phyloP scores from a whole-genome alignment of 139 green algal genomes.

The Chlorokybus atmophyticus region DNA sequence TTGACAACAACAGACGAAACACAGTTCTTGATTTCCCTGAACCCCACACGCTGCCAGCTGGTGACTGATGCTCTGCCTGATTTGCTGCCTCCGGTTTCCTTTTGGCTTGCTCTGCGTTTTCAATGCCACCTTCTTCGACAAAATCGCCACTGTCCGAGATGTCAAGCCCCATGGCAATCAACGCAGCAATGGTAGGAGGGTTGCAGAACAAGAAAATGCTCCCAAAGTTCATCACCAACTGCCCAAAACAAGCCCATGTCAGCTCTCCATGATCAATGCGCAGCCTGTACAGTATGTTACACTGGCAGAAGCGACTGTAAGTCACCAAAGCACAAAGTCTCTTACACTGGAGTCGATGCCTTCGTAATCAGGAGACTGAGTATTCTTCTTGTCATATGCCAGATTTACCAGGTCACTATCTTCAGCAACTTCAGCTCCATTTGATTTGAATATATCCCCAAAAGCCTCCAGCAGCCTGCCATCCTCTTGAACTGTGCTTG shows the following conservation, averaged over 20 bases:
- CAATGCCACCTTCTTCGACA: background rate
- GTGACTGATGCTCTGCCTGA: too few relatives aligned
- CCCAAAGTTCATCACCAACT: slow-evolving; percentile 50
- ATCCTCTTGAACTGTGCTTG: too few relatives aligned
- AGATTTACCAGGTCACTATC: too few relatives aligned
- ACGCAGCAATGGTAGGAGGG: slow-evolving; percentile 68
- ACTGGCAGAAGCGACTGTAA: too few relatives aligned
- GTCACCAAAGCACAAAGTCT: too few relatives aligned
- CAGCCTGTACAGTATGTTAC: too few relatives aligned
- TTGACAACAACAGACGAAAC: slow-evolving; percentile 21
- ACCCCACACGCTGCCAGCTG: slow-evolving; percentile 17
- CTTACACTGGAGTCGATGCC: slow-evolving; percentile 15
- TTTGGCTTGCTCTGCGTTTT: background rate
- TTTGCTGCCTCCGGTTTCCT: background rate
- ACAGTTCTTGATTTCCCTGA: slow-evolving; percentile 7
- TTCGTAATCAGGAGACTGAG: slow-evolving; percentile 32
- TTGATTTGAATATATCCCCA: too few relatives aligned
- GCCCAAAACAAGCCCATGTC: too few relatives aligned
- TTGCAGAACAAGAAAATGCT: slow-evolving; percentile 65
- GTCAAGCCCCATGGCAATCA: slow-evolving; percentile 70
- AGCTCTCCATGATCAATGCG: too few relatives aligned
- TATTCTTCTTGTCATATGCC: slow-evolving; percentile 23
- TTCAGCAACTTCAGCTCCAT: too few relatives aligned
- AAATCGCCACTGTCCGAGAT: slow-evolving; percentile 23
- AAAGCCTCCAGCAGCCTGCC: too few relatives aligned